Base-by-base conservation (phyloP, 352 stramenopile species). In the Phytophthora fragariaefolia region DNA sequence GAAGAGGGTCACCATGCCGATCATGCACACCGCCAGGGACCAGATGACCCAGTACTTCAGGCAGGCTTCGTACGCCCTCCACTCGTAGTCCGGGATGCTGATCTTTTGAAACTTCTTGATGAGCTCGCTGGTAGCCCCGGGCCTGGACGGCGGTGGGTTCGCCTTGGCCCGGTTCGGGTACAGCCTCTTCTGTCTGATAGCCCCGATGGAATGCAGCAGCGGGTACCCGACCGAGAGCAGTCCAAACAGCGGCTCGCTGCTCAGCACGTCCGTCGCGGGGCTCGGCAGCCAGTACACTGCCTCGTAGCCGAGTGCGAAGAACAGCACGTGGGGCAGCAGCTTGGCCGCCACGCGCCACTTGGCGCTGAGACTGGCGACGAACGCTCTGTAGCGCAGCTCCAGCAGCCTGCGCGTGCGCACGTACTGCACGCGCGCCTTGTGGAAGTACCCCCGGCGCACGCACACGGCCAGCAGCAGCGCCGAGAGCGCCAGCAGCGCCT, bases 11-110 rank as follows among this genome's bases (percentile, higher is more conserved):
- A 79, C 50, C 38, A 96, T 73, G 20, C 80, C 83, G 18, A 75
- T 48, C 2, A 69, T 20, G 55, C 81, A 90, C 9, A 70, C 62
- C 0, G 70, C 70, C 34, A 93, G 60, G 1, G 85, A 89, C 86
- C 85, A 96, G 32, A 93, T 82, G 42, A 93, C 82, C 85, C 86
- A 95, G 69, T 92, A 93, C 77, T 93, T 91, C 38, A 95, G 70
- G 26, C 79, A 92, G n/a, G 79, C 79, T 58, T 95, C 87, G 55
- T 87, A 90, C 15, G 76, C 65, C 6, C 82, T 76, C 82, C 82
- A 92, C 57, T 91, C 80, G 56, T 85, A 80, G 64, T 80, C 62
- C 4, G 69, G 66, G 56, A 77, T 54, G 34, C 49, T 65, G 18
- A 74, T 67, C 32, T 73, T 78, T 43, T 79, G 69, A 13, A 76